Percentiles rank a stretch among this genome's conserved stretches.
Conservation (phyloP, 148 eudicot species). For the Heliosperma pusillum region DNA sequence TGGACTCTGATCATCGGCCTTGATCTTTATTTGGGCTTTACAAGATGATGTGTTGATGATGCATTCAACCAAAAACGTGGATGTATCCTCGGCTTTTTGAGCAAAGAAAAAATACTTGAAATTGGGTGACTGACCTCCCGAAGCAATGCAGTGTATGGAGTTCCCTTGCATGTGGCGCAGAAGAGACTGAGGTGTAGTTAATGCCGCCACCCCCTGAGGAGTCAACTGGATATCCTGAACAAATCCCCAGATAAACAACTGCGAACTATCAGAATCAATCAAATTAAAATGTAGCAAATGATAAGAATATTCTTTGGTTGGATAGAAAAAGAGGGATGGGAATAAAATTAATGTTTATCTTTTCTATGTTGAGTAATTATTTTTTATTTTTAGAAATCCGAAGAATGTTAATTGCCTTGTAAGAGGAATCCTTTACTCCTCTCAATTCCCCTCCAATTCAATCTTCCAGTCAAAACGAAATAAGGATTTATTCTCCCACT, state of each 20-base stretch:
- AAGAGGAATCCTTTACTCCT: not conserved
- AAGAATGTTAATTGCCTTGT: not conserved
- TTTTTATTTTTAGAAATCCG: not conserved
- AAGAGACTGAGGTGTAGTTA: conserved; percentile 77
- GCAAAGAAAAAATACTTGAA: conserved; percentile 97
- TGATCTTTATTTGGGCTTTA: conserved; percentile 88
- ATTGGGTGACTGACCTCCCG: conserved; percentile 95
- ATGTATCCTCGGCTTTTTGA: conserved; percentile 64
- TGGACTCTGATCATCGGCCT: conserved; percentile 83
- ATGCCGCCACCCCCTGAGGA: conserved; percentile 75
- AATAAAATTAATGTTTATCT: too few species aligned
- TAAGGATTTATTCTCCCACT: not conserved
- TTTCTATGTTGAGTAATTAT: not conserved
- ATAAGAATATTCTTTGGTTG: not conserved
- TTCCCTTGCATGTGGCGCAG: conserved; percentile 79
- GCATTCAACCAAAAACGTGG: conserved; percentile 83
- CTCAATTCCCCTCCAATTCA: not conserved
- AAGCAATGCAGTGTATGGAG: conserved; percentile 89
- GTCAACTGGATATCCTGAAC: conserved; percentile 61
- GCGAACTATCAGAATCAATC: conserved; percentile 2
- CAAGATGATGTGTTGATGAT: conserved; percentile 76
- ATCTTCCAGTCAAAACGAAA: not conserved
- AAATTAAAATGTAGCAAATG: not conserved
- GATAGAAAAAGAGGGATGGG: not conserved
- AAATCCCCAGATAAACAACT: not conserved